Evolutionary conservation across 2,329 filamentous ascomycete species (phyloP), one percentile per base, ranked within the genome.

Genomic region (Phyllosticta citribraziliensis): DNA sequence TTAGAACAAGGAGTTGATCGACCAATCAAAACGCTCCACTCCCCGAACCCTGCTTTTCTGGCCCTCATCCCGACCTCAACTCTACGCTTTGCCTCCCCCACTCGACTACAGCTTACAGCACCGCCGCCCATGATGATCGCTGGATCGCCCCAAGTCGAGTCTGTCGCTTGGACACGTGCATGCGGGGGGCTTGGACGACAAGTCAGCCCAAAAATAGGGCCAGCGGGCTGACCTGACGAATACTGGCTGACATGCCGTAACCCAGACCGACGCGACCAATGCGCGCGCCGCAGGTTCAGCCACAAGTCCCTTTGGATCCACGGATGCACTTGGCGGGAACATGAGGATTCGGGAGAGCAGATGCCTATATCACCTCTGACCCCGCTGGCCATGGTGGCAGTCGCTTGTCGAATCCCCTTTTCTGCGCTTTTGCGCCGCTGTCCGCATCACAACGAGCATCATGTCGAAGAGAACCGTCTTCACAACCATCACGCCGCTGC

Each of bases 401-500:
- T 8, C 40, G 17, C 40, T n/a, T n/a, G 40, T 47, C 40, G n/a
- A n/a, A n/a, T 47, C n/a, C 40, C 40, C 40, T n/a, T 47, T 47
- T n/a, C 27, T 30, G 27, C 27, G 27, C 27, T 4, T 6, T 30
- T 30, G 27, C 27, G 27, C 27, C 27, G 27, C 27, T 5, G 27
- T 10, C 27, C 27, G 17, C 14, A 8, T 40, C 14, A 1, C 50
- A 52, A 30, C 57, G 30, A 40, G 50, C 70, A 76, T 66, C 60
- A 89, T 91, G 87, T 84, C 84, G 55, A 89, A 86, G 75, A 81
- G 85, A 65, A 84, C 82, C 17, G 79, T 84, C 33, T 91, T 92
- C 76, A 94, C 89, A 50, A 88, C 84, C 54, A 84, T 92, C 67
- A 94, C 89, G 27, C 88, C 90, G 19, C 80, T 96, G 33, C 91